phyloP scores from a whole-genome alignment of 495 filamentous ascomycete species.

The Clohesyomyces aquaticus region DNA sequence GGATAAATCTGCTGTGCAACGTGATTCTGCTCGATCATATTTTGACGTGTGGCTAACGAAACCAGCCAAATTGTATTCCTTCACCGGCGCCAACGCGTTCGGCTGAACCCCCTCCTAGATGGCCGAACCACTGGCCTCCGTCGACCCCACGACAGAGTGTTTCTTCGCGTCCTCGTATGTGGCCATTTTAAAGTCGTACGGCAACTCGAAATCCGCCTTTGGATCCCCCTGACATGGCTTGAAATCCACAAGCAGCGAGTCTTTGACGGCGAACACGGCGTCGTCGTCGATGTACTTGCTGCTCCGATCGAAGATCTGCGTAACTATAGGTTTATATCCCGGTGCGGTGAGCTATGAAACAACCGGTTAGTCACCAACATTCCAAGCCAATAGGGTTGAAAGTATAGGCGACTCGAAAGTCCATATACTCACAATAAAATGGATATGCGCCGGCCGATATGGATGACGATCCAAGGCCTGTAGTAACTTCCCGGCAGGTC shows the following conservation, averaged over 20 bases:
- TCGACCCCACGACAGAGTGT: constrained; percentile 23
- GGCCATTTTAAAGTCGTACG: constrained; percentile 60
- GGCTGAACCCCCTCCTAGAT: not conserved
- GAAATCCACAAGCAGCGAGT: constrained; percentile 72
- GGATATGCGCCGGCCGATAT: constrained; percentile 83
- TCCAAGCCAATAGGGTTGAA: too few species aligned
- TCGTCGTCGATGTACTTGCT: constrained; percentile 68
- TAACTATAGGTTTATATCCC: constrained; percentile 65
- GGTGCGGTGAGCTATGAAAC: constrained; percentile 47
- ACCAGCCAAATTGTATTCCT: not conserved
- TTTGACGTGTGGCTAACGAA: not conserved
- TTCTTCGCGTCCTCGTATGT: constrained; percentile 43
- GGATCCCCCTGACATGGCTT: constrained; percentile 60
- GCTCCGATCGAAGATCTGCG: constrained; percentile 73
- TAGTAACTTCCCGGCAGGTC: constrained; percentile 58
- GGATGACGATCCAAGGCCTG: constrained; percentile 70
- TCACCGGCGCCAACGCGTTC: not conserved
- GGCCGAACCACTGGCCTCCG: constrained; percentile 19
- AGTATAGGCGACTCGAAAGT: constrained; percentile 31
- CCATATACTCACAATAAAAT: constrained; percentile 68
- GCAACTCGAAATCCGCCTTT: constrained; percentile 70
- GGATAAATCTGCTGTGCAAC: not conserved
- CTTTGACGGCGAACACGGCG: constrained; percentile 77
- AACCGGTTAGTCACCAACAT: not conserved
- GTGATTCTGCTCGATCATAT: not conserved